Conservation (phyloP, 352 stramenopile genomes). For the Pilasporangium apinafurcum region DNA sequence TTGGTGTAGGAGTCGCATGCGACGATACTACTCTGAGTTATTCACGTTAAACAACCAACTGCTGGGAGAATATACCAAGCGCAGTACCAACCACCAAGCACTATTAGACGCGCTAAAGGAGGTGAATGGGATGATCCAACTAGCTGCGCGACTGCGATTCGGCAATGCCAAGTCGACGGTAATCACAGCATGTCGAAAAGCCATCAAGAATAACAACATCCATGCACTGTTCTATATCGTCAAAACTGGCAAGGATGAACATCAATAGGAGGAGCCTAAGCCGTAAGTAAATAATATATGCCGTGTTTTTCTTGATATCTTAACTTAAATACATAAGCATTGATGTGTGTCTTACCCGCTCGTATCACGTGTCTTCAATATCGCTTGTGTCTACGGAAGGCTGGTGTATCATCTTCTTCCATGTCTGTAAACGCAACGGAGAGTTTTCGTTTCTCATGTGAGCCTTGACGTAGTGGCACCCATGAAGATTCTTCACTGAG, state of each 20-base stretch:
- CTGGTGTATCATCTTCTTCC: no score
- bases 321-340: neutral
- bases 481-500: no score
- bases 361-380: no score
- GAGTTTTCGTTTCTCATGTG: no score
- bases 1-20: slow-evolving; percentile 47
- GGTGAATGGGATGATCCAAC: slow-evolving; percentile 91
- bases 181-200: slow-evolving; percentile 78
- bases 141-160: slow-evolving; percentile 81
- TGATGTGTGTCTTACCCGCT: no score
- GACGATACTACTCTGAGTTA: slow-evolving; percentile 86
- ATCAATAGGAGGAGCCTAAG: slow-evolving; percentile 26
- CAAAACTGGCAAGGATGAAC: slow-evolving; percentile 78
- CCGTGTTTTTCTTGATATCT: neutral
- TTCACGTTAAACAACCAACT: slow-evolving; percentile 89
- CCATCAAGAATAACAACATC: slow-evolving; percentile 89
- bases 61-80: slow-evolving; percentile 89
- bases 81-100: slow-evolving; percentile 87
- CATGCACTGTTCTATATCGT: slow-evolving; percentile 84
- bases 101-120: slow-evolving; percentile 89
- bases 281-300: neutral
- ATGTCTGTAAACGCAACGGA: no score
- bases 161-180: slow-evolving; percentile 80
- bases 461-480: no score
- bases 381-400: no score